phyloP scores from a whole-genome alignment of 2,329 filamentous ascomycete genomes.

The Diaporthe longicolla region DNA sequence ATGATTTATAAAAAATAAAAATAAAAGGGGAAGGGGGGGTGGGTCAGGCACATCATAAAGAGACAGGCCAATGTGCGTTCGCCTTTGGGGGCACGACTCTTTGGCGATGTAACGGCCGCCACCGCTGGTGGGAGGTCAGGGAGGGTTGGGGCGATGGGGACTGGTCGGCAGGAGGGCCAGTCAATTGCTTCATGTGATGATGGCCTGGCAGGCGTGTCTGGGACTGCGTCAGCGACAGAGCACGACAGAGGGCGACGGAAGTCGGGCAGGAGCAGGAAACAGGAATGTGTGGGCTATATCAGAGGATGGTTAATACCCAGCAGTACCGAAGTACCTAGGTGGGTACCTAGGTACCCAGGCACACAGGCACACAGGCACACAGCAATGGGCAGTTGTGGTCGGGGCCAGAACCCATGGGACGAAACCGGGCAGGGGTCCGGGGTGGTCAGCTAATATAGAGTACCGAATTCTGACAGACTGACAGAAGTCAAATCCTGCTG shows the following conservation, averaged over 20 bases:
- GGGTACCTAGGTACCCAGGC: no score
- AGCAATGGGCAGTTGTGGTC: no score
- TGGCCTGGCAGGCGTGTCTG: no score
- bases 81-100: background rate
- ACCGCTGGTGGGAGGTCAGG: background rate
- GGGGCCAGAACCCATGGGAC: background rate
- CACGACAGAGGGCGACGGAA: background rate
- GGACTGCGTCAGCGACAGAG: no score
- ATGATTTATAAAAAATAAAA: background rate
- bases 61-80: background rate
- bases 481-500: constrained; percentile 25
- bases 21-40: no score
- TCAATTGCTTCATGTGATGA: no score
- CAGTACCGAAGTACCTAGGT: no score
- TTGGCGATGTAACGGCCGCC: constrained; percentile 28
- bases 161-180: no score
- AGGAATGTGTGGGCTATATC: constrained; percentile 29
- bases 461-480: constrained; percentile 30
- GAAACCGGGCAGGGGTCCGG: background rate
- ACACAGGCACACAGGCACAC: no score
- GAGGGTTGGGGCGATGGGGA: no score
- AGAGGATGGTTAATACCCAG: background rate
- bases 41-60: constrained; percentile 6
- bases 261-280: constrained; percentile 32
- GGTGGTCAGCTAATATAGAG: constrained; percentile 20